These are phyloP conservation scores for Podila minutissima DNA, from an alignment of 192 early-diverging fungal species.

Conservation along the genomic window DNA sequence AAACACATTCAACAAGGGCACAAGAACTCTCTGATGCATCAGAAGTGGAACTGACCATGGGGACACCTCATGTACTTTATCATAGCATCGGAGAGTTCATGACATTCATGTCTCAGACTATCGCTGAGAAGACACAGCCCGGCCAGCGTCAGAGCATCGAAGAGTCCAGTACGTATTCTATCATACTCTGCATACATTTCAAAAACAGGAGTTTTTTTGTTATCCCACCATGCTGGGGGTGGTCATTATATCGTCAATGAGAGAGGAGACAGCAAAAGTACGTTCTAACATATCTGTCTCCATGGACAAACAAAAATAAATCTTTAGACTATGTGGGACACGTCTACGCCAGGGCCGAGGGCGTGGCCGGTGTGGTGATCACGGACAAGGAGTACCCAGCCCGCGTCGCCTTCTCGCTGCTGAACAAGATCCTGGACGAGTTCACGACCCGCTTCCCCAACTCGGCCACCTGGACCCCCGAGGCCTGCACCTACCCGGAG, in stretches of 20 bases:
- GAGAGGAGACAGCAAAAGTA: no score
- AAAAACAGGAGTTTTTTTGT: neutral
- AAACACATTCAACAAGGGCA: neutral
- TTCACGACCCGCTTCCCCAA: constrained; percentile 73
- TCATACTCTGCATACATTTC: no score
- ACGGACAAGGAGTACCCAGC: constrained; percentile 91
- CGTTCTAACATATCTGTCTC: neutral
- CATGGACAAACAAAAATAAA: neutral
- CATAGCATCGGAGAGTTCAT: constrained; percentile 87
- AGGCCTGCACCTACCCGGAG: constrained; percentile 69
- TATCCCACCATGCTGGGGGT: no score
- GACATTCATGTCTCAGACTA: constrained; percentile 83
- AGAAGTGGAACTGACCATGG: constrained; percentile 1
- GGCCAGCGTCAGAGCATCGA: constrained; percentile 86
- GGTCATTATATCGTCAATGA: neutral
- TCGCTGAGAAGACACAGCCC: constrained; percentile 83
- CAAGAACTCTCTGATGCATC: neutral
- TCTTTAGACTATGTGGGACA: constrained; percentile 81
- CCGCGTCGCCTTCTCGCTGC: constrained; percentile 86
- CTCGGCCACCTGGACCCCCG: constrained; percentile 47
- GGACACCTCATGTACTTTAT: neutral
- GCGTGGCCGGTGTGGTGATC: constrained; percentile 80
- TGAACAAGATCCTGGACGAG: constrained; percentile 90
- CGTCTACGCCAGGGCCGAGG: constrained; percentile 77
- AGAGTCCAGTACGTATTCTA: constrained; percentile 68